These are phyloP conservation scores for Bertia moriformis DNA, from an alignment of 2,329 filamentous ascomycete species.

Conservation along the genomic window DNA sequence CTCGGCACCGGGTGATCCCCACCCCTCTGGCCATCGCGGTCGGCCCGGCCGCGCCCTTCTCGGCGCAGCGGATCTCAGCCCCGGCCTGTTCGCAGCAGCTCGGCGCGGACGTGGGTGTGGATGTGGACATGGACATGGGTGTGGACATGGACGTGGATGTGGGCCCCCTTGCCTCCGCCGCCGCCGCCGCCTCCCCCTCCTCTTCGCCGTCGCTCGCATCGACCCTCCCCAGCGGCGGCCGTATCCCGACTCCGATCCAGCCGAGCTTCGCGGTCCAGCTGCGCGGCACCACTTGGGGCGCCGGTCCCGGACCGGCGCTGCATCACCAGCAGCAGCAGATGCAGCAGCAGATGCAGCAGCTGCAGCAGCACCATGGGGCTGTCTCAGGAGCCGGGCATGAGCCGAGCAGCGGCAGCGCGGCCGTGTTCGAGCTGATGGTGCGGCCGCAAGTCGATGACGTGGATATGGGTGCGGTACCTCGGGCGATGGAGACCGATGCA, in stretches of 20 bases:
- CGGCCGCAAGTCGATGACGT: too few relatives aligned
- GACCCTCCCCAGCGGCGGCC: conserved; percentile 22
- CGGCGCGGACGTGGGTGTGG: conserved; percentile 3
- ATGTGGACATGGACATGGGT: conserved; percentile 29
- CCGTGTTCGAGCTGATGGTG: neutral
- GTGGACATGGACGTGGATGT: conserved; percentile 35
- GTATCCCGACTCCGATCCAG: conserved; percentile 45
- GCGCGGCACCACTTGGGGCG: conserved; percentile 32
- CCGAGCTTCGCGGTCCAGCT: conserved; percentile 39
- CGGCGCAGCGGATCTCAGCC: conserved; percentile 16
- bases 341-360: too few relatives aligned
- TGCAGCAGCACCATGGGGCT: too few relatives aligned
- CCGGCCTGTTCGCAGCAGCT: conserved; percentile 9
- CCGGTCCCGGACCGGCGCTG: conserved; percentile 4
- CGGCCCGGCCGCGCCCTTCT: conserved; percentile 13
- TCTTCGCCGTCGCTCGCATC: conserved; percentile 15
- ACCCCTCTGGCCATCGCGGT: neutral
- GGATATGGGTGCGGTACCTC: conserved; percentile 28
- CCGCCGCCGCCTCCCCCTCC: conserved; percentile 8
- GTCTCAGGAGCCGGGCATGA: neutral
- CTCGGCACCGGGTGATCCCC: too few relatives aligned
- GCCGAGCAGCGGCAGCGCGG: neutral
- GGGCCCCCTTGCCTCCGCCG: too few relatives aligned
- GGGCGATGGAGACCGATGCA: conserved; percentile 24
- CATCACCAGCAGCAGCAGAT: too few relatives aligned